Conservation (phyloP, 2,329 filamentous ascomycete species). For the Fusarium odoratissimum region DNA sequence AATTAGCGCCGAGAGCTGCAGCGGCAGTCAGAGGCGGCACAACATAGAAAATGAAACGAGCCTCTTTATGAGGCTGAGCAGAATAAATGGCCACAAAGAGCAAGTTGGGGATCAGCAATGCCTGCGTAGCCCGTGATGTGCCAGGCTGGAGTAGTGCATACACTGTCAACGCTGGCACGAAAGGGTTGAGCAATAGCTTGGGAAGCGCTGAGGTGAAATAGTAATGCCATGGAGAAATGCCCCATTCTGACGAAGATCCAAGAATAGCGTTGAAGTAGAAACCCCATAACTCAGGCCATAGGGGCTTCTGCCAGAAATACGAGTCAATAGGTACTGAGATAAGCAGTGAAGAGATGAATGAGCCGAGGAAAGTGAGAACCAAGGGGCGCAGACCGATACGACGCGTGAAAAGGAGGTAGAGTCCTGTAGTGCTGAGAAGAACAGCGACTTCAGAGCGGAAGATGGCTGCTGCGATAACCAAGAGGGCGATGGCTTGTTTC, state of each 20-base stretch:
- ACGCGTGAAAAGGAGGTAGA: conserved; percentile 70
- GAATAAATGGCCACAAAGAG: conserved; percentile 85
- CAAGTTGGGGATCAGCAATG: conserved; percentile 73
- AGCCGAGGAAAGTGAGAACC: conserved; percentile 72
- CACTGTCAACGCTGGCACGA: conserved; percentile 67
- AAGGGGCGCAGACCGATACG: conserved; percentile 67
- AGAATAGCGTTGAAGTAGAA: conserved; percentile 93
- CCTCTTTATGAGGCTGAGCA: conserved; percentile 93
- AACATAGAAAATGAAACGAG: conserved; percentile 92
- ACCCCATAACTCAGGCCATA: conserved; percentile 91
- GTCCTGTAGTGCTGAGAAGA: conserved; percentile 75
- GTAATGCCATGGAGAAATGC: conserved; percentile 84
- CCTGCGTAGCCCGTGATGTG: conserved; percentile 56
- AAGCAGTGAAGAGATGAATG: conserved; percentile 73
- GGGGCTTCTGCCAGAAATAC: conserved; percentile 88
- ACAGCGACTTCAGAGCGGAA: conserved; percentile 93
- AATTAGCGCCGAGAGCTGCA: conserved; percentile 78
- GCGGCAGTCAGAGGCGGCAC: conserved; percentile 83
- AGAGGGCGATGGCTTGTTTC: conserved; percentile 75
- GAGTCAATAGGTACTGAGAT: conserved; percentile 84
- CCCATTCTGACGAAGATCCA: conserved; percentile 88
- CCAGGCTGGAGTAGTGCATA: conserved; percentile 62
- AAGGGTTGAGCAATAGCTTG: conserved; percentile 84
- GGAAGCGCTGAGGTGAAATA: conserved; percentile 88
- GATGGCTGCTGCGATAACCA: conserved; percentile 83